These are phyloP conservation scores for Kitagawia praeruptora DNA, from an alignment of 129 eudicot species.

Conservation along the genomic window DNA sequence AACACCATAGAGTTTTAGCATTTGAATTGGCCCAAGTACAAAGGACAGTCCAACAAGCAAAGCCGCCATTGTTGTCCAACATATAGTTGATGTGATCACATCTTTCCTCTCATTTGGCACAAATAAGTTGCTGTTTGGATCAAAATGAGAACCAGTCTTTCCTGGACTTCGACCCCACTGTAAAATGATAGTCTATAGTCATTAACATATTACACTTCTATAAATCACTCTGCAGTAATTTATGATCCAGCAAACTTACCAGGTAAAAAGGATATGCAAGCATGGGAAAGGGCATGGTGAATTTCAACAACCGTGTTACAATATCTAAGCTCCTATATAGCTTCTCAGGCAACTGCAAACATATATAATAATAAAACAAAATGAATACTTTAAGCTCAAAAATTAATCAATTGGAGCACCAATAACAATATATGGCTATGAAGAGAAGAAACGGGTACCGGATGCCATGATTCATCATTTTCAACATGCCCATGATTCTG, in stretches of 20 bases:
- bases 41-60: constrained; percentile 37
- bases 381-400: background rate
- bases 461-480: constrained; percentile 56
- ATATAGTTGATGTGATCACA: constrained; percentile 44
- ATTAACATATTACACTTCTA: background rate
- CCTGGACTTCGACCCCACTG: constrained; percentile 57
- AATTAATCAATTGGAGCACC: background rate
- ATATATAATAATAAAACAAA: background rate
- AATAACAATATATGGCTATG: background rate
- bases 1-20: constrained; percentile 50
- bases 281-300: constrained; percentile 56
- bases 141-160: constrained; percentile 50
- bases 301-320: constrained; percentile 36
- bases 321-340: constrained; percentile 37
- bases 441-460: constrained; percentile 26
- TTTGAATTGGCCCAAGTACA: constrained; percentile 39
- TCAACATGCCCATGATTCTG: constrained; percentile 62
- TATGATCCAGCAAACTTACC: constrained; percentile 21
- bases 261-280: constrained; percentile 54
- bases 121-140: constrained; percentile 43
- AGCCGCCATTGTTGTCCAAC: constrained; percentile 47
- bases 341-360: constrained; percentile 38
- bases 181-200: constrained; percentile 5
- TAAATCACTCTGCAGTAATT: background rate
- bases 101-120: constrained; percentile 38